Evolutionary conservation across 2,329 filamentous ascomycete genomes (phyloP).

Genomic region (Akanthomyces uredinophilus): DNA sequence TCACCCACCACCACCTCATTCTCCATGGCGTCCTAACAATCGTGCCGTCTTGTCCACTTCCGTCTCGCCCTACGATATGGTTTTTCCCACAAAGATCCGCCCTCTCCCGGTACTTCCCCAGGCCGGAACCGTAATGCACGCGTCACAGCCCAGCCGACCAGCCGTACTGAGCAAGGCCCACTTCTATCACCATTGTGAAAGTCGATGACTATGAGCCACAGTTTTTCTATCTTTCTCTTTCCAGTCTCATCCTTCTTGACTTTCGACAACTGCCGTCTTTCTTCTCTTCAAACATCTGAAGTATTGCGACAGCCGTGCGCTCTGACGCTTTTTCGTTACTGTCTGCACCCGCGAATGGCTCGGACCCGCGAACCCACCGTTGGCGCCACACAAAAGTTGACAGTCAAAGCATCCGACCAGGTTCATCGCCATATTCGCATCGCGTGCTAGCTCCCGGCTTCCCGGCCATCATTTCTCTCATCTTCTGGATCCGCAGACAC

Average conservation of each 20-base stretch:
- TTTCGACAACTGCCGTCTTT: neutral
- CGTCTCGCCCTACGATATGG: neutral
- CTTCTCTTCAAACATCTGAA: too few relatives aligned
- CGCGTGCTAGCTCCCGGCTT: neutral
- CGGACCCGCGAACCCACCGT: constrained; percentile 1
- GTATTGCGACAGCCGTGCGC: constrained; percentile 1
- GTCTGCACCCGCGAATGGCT: neutral
- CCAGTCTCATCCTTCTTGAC: neutral
- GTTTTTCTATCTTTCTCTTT: neutral
- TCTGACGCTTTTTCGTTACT: neutral
- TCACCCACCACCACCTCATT: neutral
- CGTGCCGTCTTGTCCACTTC: neutral
- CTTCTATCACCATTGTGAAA: neutral
- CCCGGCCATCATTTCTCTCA: neutral
- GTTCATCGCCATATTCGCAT: neutral
- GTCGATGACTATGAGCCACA: neutral
- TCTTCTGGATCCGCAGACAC: neutral
- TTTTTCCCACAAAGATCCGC: neutral
- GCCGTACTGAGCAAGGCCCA: neutral
- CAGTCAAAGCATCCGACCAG: neutral
- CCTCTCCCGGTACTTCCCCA: neutral
- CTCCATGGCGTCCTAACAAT: neutral
- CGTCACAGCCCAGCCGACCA: neutral
- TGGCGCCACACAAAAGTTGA: constrained; percentile 2
- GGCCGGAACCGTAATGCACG: neutral